phyloP scores from a whole-genome alignment of 345 rosid genomes.

The Erysimum cheiranthoides region DNA sequence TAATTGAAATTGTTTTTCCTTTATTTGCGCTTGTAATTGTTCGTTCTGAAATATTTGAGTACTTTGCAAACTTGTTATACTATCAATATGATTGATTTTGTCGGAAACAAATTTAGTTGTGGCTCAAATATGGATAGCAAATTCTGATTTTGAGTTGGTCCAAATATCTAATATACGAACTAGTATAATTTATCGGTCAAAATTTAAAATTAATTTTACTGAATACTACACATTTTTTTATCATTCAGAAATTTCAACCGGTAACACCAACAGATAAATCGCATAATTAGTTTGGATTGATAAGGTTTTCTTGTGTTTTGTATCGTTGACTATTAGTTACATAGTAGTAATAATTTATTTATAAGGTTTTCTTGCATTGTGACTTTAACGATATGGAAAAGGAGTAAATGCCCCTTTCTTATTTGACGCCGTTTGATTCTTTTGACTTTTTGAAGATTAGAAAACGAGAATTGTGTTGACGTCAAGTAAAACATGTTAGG shows the following conservation, averaged over 20 bases:
- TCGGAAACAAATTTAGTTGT: too few relatives aligned
- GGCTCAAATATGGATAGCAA: neutral
- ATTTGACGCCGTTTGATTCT: conserved; percentile 21
- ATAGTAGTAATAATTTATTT: neutral
- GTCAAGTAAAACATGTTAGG: conserved; percentile 30
- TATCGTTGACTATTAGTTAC: conserved; percentile 19
- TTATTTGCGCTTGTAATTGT: too few relatives aligned
- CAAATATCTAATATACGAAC: conserved; percentile 1
- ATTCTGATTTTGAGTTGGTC: neutral
- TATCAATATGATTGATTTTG: too few relatives aligned
- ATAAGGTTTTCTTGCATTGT: neutral
- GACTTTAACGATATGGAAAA: conserved; percentile 14
- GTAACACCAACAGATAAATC: neutral
- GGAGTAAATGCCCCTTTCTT: conserved; percentile 22
- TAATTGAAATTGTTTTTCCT: too few relatives aligned
- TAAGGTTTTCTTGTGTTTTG: conserved; percentile 1
- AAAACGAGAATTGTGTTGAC: conserved; percentile 33
- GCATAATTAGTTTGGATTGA: neutral
- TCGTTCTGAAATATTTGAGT: too few relatives aligned
- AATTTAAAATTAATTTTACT: neutral
- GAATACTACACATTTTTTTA: neutral
- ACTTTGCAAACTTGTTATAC: too few relatives aligned
- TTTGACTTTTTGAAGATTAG: conserved; percentile 28
- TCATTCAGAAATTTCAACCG: neutral
- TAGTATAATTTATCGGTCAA: neutral